Percentiles rank a stretch among this genome's conserved stretches.
Evolutionary conservation across 495 filamentous ascomycete genomes (phyloP).

Genomic region (Aspergillus panamensis): DNA sequence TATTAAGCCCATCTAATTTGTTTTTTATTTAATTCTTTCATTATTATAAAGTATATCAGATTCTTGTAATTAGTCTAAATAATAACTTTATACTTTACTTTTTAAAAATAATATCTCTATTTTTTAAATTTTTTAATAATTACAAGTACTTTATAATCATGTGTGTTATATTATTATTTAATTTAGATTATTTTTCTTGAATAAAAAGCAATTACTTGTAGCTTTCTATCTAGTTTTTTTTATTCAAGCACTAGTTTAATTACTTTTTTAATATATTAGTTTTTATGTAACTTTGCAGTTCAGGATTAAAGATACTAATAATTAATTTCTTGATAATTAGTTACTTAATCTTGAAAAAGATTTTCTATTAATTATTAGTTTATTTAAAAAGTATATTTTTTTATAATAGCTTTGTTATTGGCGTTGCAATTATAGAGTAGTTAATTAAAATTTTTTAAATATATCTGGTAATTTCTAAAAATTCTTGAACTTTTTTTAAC

Average conservation of each 20-base stretch:
- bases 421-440: background rate
- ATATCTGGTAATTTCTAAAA: background rate
- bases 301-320: no score
- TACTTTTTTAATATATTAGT: constrained; percentile 1
- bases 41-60: no score
- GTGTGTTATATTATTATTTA: constrained; percentile 4
- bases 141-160: constrained; percentile 6
- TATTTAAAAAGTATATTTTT: no score
- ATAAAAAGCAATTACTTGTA: background rate
- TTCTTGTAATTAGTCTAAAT: no score
- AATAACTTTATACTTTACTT: no score
- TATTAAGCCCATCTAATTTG: no score
- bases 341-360: no score
- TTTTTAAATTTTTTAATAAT: constrained; percentile 9
- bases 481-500: constrained; percentile 1
- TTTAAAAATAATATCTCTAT: constrained; percentile 10
- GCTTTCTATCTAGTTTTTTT: no score
- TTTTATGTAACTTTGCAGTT: background rate
- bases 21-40: no score
- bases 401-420: background rate
- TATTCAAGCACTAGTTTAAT: no score
- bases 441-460: background rate
- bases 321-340: no score
- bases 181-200: background rate
- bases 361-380: no score